A percentile compares a stretch with the other conserved stretches of the same genome.
Evolutionary conservation across 192 early-diverging fungal genomes (phyloP).

Genomic region (Jimgerdemannia flammicorona): DNA sequence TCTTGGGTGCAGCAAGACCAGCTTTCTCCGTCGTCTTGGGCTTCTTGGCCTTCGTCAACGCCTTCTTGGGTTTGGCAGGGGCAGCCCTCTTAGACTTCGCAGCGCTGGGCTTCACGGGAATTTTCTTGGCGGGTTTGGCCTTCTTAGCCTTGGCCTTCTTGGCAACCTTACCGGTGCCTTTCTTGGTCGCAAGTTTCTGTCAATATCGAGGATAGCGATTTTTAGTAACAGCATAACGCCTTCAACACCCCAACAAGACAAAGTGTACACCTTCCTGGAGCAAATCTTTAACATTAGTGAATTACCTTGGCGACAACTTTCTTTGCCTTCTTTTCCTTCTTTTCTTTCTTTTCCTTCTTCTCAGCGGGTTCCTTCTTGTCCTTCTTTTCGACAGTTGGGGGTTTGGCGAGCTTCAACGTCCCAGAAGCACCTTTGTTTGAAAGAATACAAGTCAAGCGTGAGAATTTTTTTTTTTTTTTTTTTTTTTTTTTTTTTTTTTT

Average conservation of each 20-base stretch:
- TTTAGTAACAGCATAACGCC: neutral
- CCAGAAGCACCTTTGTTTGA: constrained; percentile 43
- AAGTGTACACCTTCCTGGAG: neutral
- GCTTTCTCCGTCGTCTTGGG: constrained; percentile 34
- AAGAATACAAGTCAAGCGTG: too few species aligned
- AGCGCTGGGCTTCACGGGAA: constrained; percentile 35
- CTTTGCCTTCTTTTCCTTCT: constrained; percentile 43
- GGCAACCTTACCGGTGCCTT: constrained; percentile 25
- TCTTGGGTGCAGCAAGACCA: constrained; percentile 28
- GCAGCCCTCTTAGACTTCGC: constrained; percentile 45
- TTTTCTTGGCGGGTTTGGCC: constrained; percentile 43
- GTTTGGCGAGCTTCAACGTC: constrained; percentile 61
- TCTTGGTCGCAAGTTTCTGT: constrained; percentile 33
- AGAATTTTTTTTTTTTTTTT: neutral
- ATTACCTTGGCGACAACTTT: constrained; percentile 38
- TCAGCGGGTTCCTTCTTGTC: constrained; percentile 14
- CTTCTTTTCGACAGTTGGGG: constrained; percentile 25
- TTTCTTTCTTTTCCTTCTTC: constrained; percentile 31
- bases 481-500: too few species aligned
- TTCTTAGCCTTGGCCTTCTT: constrained; percentile 34
- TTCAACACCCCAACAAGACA: constrained; percentile 15
- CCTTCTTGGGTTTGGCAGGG: constrained; percentile 2
- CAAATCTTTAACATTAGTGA: neutral
- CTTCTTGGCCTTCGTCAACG: constrained; percentile 13
- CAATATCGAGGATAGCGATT: too few species aligned